Conservation (phyloP, 352 stramenopile genomes). For the Achlya hypogyna region DNA sequence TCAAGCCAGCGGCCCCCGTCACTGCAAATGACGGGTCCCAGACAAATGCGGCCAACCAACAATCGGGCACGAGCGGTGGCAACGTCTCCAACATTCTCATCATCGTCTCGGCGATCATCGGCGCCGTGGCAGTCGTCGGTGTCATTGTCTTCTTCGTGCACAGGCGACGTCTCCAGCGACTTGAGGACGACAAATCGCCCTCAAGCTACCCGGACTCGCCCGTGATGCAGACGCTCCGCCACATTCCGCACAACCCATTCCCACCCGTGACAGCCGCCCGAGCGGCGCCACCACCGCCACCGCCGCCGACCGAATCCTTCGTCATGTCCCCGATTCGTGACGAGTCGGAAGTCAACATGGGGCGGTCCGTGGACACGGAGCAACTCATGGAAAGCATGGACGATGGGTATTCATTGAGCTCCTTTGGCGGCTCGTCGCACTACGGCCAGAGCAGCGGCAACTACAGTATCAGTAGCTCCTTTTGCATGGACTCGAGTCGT, state of each 20-base stretch:
- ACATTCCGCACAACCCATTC: neutral
- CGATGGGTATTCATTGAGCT: slow-evolving; percentile 1
- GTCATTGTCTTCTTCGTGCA: slow-evolving; percentile 1
- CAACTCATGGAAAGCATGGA: slow-evolving; percentile 6
- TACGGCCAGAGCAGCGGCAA: neutral
- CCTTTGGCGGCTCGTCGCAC: neutral
- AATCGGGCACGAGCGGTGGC: neutral
- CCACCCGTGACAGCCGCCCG: neutral
- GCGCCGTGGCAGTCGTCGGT: neutral
- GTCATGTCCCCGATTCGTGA: neutral
- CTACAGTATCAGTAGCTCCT: slow-evolving; percentile 2
- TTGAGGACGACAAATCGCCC: neutral
- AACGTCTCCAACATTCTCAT: slow-evolving; percentile 4
- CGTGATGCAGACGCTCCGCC: neutral
- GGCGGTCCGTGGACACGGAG: neutral
- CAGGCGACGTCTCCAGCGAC: neutral
- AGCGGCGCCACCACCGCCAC: neutral
- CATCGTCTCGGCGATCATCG: neutral
- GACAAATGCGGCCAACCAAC: neutral
- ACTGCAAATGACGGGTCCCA: neutral
- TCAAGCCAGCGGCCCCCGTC: neutral
- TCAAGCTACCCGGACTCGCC: neutral
- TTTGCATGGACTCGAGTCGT: slow-evolving; percentile 6
- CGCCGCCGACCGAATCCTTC: neutral
- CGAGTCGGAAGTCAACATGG: neutral